These are phyloP conservation scores for Saussurea involucrata DNA, from an alignment of 129 eudicot genomes.

Conservation along the genomic window DNA sequence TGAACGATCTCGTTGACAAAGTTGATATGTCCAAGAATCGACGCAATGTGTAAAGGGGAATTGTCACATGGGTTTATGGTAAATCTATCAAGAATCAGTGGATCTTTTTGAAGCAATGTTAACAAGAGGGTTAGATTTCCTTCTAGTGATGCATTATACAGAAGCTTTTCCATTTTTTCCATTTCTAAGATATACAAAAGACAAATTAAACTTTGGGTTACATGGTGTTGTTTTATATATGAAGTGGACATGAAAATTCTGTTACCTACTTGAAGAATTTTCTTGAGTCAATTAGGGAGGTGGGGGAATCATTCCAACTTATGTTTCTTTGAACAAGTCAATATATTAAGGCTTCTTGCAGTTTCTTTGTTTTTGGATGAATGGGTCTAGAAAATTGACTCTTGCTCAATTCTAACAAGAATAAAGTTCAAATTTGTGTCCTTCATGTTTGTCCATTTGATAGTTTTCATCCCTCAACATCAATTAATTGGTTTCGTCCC, in stretches of 20 bases:
- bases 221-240: not conserved
- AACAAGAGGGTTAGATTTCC: conserved; percentile 23
- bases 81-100: conserved; percentile 34
- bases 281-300: not conserved
- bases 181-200: not conserved
- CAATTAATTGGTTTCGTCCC: not conserved
- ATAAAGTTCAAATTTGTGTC: not conserved
- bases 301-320: conserved; percentile 3
- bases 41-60: conserved; percentile 47
- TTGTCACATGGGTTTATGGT: conserved; percentile 6
- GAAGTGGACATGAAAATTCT: not conserved
- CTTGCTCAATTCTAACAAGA: not conserved
- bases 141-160: conserved; percentile 41
- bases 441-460: not conserved
- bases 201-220: not conserved
- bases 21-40: conserved; percentile 30
- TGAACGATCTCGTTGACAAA: conserved; percentile 27
- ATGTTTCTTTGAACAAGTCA: conserved; percentile 11
- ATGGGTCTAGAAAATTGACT: not conserved
- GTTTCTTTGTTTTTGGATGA: not conserved
- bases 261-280: not conserved
- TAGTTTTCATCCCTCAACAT: not conserved
- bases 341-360: not conserved
- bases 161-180: conserved; percentile 22
- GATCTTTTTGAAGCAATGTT: conserved; percentile 35